phyloP scores from a whole-genome alignment of 345 rosid species.

The Melaleuca quinquenervia region DNA sequence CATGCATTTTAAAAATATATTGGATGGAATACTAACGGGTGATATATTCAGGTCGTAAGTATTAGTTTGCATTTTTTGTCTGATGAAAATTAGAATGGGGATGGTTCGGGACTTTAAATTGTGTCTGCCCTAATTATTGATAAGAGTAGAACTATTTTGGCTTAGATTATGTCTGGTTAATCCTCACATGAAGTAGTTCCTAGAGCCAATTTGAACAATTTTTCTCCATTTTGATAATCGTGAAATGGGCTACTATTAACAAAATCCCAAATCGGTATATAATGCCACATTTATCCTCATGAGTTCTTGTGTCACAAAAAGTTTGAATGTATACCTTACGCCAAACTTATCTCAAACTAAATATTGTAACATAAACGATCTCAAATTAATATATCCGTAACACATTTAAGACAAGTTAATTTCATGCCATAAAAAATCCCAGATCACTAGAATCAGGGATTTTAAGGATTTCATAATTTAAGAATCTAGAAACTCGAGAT shows the following conservation, averaged over 20 bases:
- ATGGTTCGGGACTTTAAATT: neutral
- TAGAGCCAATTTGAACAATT: neutral
- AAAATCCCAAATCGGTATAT: neutral
- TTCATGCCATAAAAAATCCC: neutral
- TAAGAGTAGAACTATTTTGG: neutral
- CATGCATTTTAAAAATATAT: neutral
- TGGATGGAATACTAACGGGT: neutral
- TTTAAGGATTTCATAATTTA: neutral
- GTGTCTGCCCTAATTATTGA: neutral
- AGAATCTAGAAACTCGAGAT: neutral
- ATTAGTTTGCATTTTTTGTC: neutral
- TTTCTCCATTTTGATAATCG: neutral
- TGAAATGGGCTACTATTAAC: neutral
- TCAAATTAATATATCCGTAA: too few species aligned
- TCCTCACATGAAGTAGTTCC: neutral
- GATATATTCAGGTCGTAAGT: neutral
- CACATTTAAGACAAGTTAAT: neutral
- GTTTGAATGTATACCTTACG: neutral
- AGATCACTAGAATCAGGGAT: rapidly evolving
- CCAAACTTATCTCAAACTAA: too few species aligned
- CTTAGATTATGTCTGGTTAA: neutral
- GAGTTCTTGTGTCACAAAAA: neutral
- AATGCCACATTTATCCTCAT: too few species aligned
- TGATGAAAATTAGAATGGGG: neutral
- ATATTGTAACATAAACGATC: too few species aligned